A percentile compares a stretch with the other conserved stretches of the same genome.
These are phyloP conservation scores for Nasturtium officinale DNA, from an alignment of 345 rosid genomes.

Conservation along the genomic window DNA sequence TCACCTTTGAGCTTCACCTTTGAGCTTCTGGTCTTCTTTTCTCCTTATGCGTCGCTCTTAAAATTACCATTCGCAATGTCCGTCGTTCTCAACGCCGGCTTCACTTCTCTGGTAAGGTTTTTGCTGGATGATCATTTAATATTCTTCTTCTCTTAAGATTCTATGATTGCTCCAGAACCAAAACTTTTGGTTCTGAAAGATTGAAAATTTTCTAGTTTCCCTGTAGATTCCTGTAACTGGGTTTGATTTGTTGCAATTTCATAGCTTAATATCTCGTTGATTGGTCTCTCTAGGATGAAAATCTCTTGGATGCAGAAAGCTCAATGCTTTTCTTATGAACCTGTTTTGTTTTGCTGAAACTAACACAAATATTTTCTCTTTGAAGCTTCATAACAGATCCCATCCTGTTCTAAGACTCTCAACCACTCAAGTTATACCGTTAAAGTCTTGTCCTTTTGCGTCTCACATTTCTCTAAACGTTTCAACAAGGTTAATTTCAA, in stretches of 20 bases:
- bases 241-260: background rate
- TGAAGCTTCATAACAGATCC: constrained; percentile 33
- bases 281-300: background rate
- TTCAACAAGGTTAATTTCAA: constrained; percentile 25
- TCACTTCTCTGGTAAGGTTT: constrained; percentile 37
- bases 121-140: background rate
- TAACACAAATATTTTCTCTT: constrained; percentile 9
- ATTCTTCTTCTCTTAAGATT: background rate
- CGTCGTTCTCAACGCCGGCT: constrained; percentile 43
- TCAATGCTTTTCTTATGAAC: background rate
- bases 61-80: constrained; percentile 24
- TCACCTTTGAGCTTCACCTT: background rate
- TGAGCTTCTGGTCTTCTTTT: constrained; percentile 6
- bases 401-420: background rate
- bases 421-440: background rate
- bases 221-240: background rate
- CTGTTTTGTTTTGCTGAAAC: background rate
- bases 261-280: background rate
- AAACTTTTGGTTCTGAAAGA: background rate
- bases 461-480: background rate
- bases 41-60: constrained; percentile 27
- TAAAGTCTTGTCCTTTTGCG: constrained; percentile 27
- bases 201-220: background rate
- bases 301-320: background rate
- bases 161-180: background rate